Evolutionary conservation across 2,329 filamentous ascomycete genomes (phyloP).

Genomic region (Pseudocercospora eumusae): DNA sequence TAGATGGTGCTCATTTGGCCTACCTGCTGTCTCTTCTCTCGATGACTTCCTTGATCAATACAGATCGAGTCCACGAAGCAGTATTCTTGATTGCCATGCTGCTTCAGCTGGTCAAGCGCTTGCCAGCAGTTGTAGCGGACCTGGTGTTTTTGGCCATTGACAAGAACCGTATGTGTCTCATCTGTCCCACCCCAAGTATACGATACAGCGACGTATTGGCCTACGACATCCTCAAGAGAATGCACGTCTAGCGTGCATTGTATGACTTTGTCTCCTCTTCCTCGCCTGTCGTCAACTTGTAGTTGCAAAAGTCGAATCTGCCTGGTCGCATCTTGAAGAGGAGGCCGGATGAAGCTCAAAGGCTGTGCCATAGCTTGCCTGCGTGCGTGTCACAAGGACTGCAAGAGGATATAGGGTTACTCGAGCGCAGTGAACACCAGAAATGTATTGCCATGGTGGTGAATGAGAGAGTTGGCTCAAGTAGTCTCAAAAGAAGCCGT

Average conservation of each 20-base stretch:
- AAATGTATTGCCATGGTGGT: too few relatives aligned
- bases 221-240: neutral
- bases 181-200: neutral
- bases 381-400: too few relatives aligned
- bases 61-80: constrained; percentile 28
- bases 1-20: constrained; percentile 24
- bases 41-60: constrained; percentile 24
- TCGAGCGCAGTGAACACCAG: too few relatives aligned
- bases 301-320: neutral
- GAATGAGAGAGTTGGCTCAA: too few relatives aligned
- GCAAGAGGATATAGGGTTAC: too few relatives aligned
- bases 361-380: too few relatives aligned
- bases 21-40: constrained; percentile 25
- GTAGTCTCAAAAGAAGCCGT: too few relatives aligned
- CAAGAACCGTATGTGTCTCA: neutral
- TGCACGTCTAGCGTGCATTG: constrained; percentile 1
- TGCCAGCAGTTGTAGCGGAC: constrained; percentile 12
- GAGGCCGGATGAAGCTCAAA: neutral
- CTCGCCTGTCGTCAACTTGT: neutral
- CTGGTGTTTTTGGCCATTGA: neutral
- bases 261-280: neutral
- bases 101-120: constrained; percentile 3
- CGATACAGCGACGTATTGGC: neutral
- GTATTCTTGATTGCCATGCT: neutral
- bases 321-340: neutral